Evolutionary conservation across 2,329 filamentous ascomycete species (phyloP).

Genomic region (Pyrenochaeta sp.): DNA sequence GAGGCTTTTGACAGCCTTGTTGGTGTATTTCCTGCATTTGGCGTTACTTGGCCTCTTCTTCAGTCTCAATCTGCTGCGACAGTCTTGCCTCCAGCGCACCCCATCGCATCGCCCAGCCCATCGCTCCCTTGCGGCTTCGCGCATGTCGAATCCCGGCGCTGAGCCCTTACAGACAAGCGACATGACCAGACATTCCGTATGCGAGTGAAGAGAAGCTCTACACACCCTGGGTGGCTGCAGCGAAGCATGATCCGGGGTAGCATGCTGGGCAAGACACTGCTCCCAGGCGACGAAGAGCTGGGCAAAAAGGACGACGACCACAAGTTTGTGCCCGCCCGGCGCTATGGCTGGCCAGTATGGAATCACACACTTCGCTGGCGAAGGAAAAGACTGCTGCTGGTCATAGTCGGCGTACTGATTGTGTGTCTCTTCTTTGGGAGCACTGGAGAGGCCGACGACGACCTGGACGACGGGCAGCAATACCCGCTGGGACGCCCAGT

Average conservation of each 20-base stretch:
- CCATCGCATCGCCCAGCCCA: constrained; percentile 15
- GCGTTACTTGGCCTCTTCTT: no score
- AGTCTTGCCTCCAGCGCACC: background rate
- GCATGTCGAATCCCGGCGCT: constrained; percentile 19
- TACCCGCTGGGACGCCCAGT: constrained; percentile 8
- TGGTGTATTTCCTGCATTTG: background rate
- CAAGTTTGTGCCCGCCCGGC: constrained; percentile 49
- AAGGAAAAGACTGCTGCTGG: constrained; percentile 58
- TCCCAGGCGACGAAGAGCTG: constrained; percentile 67
- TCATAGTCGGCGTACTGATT: constrained; percentile 53
- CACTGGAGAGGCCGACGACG: constrained; percentile 5
- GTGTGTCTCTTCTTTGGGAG: constrained; percentile 70
- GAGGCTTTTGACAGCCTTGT: background rate
- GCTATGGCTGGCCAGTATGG: constrained; percentile 33
- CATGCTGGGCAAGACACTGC: constrained; percentile 53
- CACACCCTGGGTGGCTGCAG: constrained; percentile 37
- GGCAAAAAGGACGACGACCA: constrained; percentile 73
- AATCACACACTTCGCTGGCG: constrained; percentile 51
- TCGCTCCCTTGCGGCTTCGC: constrained; percentile 24
- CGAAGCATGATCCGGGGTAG: constrained; percentile 33
- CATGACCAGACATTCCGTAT: constrained; percentile 38
- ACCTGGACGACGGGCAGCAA: background rate
- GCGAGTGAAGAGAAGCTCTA: constrained; percentile 27
- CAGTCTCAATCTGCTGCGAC: no score
- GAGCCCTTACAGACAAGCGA: constrained; percentile 9